phyloP scores from a whole-genome alignment of 805 yeast species.

The Metschnikowia hibisci region DNA sequence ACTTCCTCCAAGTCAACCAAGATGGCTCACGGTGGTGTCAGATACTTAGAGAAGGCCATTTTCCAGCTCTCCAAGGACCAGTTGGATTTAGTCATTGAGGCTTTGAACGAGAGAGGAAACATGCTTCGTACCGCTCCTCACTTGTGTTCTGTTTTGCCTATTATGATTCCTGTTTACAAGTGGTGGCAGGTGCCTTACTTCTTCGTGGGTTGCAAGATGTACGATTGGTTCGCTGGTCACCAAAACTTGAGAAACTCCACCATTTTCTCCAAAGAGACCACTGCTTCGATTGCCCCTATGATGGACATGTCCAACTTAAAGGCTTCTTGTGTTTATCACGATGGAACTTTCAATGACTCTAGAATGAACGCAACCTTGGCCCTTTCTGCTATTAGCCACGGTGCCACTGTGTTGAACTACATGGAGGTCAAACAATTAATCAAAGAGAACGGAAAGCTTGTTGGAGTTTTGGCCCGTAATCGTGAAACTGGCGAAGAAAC shows the following conservation, averaged over 20 bases:
- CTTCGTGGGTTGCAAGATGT: conserved; percentile 85
- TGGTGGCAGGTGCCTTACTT: conserved; percentile 96
- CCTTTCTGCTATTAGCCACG: conserved; percentile 76
- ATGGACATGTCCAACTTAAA: conserved; percentile 72
- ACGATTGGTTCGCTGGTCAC: conserved; percentile 87
- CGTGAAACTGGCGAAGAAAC: conserved; percentile 61
- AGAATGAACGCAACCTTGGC: conserved; percentile 87
- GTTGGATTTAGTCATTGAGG: conserved; percentile 83
- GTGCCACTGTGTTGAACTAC: conserved; percentile 88
- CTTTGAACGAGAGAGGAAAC: conserved; percentile 80
- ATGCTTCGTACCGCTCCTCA: conserved; percentile 91
- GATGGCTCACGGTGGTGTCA: conserved; percentile 96
- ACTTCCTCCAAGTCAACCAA: conserved; percentile 93
- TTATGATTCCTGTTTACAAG: conserved; percentile 92
- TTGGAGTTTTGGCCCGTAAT: conserved; percentile 76
- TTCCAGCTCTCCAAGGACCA: conserved; percentile 90
- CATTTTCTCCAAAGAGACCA: conserved; percentile 59
- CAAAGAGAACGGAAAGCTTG: conserved; percentile 61
- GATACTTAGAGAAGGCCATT: conserved; percentile 91
- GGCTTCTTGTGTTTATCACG: conserved; percentile 92
- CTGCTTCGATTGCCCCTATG: conserved; percentile 80
- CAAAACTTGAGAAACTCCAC: conserved; percentile 81
- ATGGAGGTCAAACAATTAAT: conserved; percentile 72
- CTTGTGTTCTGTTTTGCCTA: conserved; percentile 78
- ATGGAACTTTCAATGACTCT: conserved; percentile 90